Base-by-base conservation (phyloP, 108 stramenopile genomes). In the Epipyxis sp. region DNA sequence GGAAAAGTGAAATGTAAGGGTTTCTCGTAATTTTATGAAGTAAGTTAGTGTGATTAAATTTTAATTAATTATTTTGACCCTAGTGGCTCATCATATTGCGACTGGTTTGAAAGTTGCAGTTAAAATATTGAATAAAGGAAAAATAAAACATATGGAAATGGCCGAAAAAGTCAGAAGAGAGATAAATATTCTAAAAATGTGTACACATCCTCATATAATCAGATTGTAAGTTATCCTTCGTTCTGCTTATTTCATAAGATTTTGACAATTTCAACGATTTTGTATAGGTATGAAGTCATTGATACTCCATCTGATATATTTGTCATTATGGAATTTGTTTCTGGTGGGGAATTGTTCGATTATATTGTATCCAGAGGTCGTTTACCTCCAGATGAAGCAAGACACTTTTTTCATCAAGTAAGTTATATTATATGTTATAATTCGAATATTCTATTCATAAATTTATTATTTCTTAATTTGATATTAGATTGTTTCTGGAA, bases 271-370 rank as follows among this genome's bases (percentile, higher is more conserved):
- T 27, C 10, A 10, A 32, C 32, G 13, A 50, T 2, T 44, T 45
- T 27, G 13, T 44, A 57, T 29, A 68, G 65, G 40, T 74, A 74
- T 41, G 79, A 82, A 69, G 88, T 90, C 25, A 92, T 98, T 61
- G 95, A 97, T 80, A 99, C 97, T 0, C 99, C 97, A 2, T 97
- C 95, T 0, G 96, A 99, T 87, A 97, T 99, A 65, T 99, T 99
- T 82, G 86, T 99, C 29, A 95, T 99, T 30, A 97, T 96, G 86
- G 98, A 98, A 88, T 82, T 78, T 20, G 78, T 69, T 25, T 93
- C 95, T 35, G 94, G 94, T n/a, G 98, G 98, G 59, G 98, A 99
- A 79, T 89, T 99, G 10, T 99, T 99, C 85, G 98, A 99, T 85
- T 95, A 99, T 81, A 98, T 99, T 77, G 98, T 99, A 1, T 91